Evolutionary conservation across 2,329 filamentous ascomycete species (phyloP).

Genomic region (Aspergillus eucalypticola): DNA sequence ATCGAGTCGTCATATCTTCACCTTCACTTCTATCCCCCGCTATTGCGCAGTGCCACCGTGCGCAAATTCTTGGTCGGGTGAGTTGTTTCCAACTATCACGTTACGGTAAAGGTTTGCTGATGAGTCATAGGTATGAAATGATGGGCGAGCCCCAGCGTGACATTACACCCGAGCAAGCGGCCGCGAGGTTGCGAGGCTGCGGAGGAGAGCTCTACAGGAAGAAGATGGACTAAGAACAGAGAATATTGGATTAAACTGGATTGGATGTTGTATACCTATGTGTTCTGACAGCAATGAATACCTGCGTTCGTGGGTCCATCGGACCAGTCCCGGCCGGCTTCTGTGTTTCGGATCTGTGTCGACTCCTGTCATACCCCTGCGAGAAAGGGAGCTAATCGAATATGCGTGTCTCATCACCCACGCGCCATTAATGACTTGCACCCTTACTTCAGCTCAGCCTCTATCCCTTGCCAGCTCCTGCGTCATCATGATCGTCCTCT

Average conservation of each 20-base stretch:
- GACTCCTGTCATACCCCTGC: background rate
- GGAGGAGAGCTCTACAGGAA: slow-evolving; percentile 84
- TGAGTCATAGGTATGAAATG: slow-evolving; percentile 70
- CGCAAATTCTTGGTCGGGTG: slow-evolving; percentile 90
- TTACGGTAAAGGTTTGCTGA: slow-evolving; percentile 14
- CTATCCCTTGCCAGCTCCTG: no score
- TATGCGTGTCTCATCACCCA: no score
- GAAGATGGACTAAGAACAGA: slow-evolving; percentile 42
- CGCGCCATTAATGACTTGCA: no score
- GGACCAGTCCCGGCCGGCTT: background rate
- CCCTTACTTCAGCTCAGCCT: no score
- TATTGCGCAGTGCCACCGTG: slow-evolving; percentile 88
- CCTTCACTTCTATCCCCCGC: slow-evolving; percentile 94
- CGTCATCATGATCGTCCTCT: no score
- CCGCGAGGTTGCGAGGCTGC: slow-evolving; percentile 71
- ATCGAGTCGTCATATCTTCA: slow-evolving; percentile 88
- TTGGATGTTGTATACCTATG: background rate
- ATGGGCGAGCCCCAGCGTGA: slow-evolving; percentile 97
- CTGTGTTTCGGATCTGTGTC: background rate
- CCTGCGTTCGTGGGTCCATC: background rate
- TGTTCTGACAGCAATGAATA: background rate
- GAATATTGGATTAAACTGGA: background rate
- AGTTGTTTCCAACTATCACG: slow-evolving; percentile 22
- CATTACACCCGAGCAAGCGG: slow-evolving; percentile 95
- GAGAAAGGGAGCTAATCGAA: no score